Evolutionary conservation across 2,329 filamentous ascomycete species (phyloP), one percentile per base, ranked within the genome.

Genomic region (Atkinsonella hypoxylon): DNA sequence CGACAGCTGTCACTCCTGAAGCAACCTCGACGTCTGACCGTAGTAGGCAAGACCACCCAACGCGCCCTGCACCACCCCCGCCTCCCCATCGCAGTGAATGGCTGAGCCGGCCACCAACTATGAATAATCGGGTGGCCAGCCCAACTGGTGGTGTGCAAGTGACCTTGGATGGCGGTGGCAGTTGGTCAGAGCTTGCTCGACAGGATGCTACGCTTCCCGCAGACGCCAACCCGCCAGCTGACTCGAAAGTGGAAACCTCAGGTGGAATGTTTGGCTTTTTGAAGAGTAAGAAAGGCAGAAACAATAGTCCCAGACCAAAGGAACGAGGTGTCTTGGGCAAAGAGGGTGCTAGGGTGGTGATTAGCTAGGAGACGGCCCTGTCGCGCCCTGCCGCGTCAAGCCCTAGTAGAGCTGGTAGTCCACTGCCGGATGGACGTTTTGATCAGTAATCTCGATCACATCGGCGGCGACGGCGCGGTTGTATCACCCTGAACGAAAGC

Each of bases 241-340:
- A 70, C 53, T 73, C 69, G 57, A 85, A 76, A 64, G 65, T 61
- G 10, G 71, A 77, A 53, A 70, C 79, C 42, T 79, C 82, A n/a
- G 82, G 83, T 17, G 88, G 90, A 48, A 91, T 96, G 77, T 84
- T 97, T 57, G 87, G 89, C 1, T 94, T 98, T 66, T 74, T 97
- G 54, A 87, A 80, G 56, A 78, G 90, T 61, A 95, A 95, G 71
- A 95, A 88, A 72, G 89, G 90, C 30, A 77, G 90, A 55, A 89
- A 89, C 50, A 83, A 89, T 67, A 96, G 89, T 64, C 93, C 93
- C 1, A 96, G 95, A 70, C 90, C 90, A 26, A 91, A 89, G 66
- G 90, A 97, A 70, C 80, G 89, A 50, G 93, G 93, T 52, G 90
- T 98, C 8, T 64, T 98, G 52, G 93, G 93, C 51, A 97, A 97